Conservation (phyloP, 2,329 filamentous ascomycete species). For the Calcarisporium arbuscula region DNA sequence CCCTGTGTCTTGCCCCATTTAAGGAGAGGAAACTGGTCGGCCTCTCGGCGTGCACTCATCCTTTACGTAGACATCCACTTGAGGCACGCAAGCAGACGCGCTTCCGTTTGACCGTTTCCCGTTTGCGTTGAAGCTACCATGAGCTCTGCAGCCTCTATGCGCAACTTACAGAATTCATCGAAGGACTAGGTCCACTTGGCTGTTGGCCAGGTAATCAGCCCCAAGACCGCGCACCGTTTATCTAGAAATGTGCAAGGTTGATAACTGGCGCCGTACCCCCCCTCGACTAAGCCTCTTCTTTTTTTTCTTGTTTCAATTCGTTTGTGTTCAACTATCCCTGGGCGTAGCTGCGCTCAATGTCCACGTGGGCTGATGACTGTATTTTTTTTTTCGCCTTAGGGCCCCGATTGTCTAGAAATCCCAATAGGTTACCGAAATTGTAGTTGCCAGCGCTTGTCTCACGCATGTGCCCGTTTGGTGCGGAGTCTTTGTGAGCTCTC, state of each 20-base stretch:
- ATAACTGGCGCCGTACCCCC: slow-evolving; percentile 17
- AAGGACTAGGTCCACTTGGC: slow-evolving; percentile 9
- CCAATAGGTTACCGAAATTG: slow-evolving; percentile 15
- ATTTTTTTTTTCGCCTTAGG: too few relatives aligned
- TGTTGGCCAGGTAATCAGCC: slow-evolving; percentile 14
- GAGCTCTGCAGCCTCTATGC: slow-evolving; percentile 13
- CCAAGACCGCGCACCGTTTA: slow-evolving; percentile 10
- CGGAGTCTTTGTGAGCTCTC: too few relatives aligned
- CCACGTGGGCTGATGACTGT: slow-evolving; percentile 14
- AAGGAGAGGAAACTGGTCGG: slow-evolving; percentile 6
- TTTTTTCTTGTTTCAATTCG: too few relatives aligned
- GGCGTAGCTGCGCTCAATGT: slow-evolving; percentile 15
- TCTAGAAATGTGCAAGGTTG: slow-evolving; percentile 3
- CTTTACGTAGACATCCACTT: slow-evolving; percentile 1
- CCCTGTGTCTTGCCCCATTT: slow-evolving; percentile 1
- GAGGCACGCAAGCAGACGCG: background rate
- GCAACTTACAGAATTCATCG: slow-evolving; percentile 8
- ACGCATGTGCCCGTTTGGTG: too few relatives aligned
- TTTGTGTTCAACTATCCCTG: too few relatives aligned
- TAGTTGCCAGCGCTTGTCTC: slow-evolving; percentile 8
- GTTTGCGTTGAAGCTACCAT: slow-evolving; percentile 15
- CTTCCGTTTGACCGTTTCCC: slow-evolving; percentile 14
- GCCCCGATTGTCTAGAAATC: too few relatives aligned
- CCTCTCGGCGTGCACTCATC: slow-evolving; percentile 5
- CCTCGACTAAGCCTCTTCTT: slow-evolving; percentile 47